These are phyloP conservation scores for Geoglossum glabrum DNA, from an alignment of 495 filamentous ascomycete genomes.

Conservation along the genomic window DNA sequence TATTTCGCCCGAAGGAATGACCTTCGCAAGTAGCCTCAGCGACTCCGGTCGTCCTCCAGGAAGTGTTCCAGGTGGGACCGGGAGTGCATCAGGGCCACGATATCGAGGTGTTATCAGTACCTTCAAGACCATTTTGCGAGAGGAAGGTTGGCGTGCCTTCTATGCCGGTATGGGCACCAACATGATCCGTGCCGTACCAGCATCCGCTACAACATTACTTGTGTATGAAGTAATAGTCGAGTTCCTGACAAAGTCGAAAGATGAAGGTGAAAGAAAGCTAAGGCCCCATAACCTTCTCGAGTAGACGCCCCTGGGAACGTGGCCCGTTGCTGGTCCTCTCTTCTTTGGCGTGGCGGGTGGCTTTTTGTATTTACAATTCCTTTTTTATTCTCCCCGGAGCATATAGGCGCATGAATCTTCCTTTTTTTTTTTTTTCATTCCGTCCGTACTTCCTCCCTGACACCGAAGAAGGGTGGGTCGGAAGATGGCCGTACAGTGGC, in stretches of 20 bases:
- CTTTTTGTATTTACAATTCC: not conserved
- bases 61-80: not conserved
- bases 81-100: constrained; percentile 24
- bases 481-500: not conserved
- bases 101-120: constrained; percentile 73
- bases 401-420: not conserved
- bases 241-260: not conserved
- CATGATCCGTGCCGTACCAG: constrained; percentile 84
- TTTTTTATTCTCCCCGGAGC: not conserved
- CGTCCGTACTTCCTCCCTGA: not conserved
- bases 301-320: not conserved
- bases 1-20: constrained; percentile 30
- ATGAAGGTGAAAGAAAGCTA: not conserved
- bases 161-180: constrained; percentile 98
- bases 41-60: constrained; percentile 3
- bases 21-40: constrained; percentile 44
- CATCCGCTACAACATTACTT: constrained; percentile 90
- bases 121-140: constrained; percentile 58
- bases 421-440: not conserved
- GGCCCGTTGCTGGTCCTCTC: not conserved
- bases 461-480: not conserved
- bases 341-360: not conserved
- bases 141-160: constrained; percentile 93
- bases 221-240: constrained; percentile 53
- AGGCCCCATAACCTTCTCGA: not conserved